These are phyloP conservation scores for Starmerella apis DNA, from an alignment of 805 yeast species.

Conservation along the genomic window DNA sequence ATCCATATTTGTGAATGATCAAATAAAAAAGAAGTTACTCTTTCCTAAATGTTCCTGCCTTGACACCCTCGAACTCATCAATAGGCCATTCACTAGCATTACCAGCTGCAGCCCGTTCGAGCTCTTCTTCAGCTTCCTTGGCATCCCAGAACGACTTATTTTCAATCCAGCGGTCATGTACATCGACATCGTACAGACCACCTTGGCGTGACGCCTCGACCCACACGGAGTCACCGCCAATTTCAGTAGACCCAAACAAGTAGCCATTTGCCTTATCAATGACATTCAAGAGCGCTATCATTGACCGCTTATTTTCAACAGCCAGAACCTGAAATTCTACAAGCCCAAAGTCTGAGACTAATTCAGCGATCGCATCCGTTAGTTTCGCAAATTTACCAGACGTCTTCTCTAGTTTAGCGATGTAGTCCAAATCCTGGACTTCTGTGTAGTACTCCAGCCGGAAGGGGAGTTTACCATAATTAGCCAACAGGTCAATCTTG, in stretches of 20 bases:
- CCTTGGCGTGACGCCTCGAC: constrained; percentile 87
- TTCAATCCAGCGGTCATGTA: constrained; percentile 94
- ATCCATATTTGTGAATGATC: not conserved
- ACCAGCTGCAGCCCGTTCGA: constrained; percentile 43
- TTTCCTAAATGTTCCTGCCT: constrained; percentile 9
- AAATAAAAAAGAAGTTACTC: not conserved
- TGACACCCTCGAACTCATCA: constrained; percentile 22
- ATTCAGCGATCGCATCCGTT: constrained; percentile 67
- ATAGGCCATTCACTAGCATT: constrained; percentile 49
- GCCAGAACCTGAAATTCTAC: constrained; percentile 83
- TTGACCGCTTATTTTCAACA: constrained; percentile 81
- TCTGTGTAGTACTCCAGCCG: constrained; percentile 79
- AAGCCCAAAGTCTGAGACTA: constrained; percentile 76
- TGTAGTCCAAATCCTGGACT: constrained; percentile 67
- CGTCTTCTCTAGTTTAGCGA: constrained; percentile 56
- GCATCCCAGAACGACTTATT: constrained; percentile 68
- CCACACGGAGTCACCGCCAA: constrained; percentile 97
- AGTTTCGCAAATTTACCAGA: constrained; percentile 40
- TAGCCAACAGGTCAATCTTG: constrained; percentile 70
- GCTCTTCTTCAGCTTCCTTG: constrained; percentile 35
- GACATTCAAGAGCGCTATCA: constrained; percentile 67
- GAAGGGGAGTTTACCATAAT: constrained; percentile 70
- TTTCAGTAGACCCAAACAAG: constrained; percentile 80
- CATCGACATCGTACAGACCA: constrained; percentile 48
- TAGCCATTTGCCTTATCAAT: constrained; percentile 93